phyloP scores from a whole-genome alignment of 495 filamentous ascomycete genomes.

The Geopyxis carbonaria region DNA sequence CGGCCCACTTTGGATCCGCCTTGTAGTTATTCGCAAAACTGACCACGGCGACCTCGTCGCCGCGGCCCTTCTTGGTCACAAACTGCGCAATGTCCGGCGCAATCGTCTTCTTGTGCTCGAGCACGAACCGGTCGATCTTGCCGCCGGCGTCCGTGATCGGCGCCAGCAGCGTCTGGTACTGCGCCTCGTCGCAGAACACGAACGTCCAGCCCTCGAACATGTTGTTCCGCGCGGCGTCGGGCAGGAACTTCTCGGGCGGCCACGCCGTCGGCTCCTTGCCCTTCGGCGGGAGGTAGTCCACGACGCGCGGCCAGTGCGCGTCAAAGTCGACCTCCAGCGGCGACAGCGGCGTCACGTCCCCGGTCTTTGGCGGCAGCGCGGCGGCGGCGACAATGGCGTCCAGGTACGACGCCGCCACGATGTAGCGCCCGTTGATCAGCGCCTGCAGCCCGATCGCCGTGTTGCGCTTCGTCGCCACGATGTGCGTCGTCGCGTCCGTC shows the following conservation, averaged over 20 bases:
- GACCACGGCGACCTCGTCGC: constrained; percentile 35
- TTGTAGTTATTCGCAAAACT: constrained; percentile 49
- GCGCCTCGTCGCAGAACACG: constrained; percentile 62
- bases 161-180: constrained; percentile 57
- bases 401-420: constrained; percentile 62
- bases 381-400: constrained; percentile 57
- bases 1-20: constrained; percentile 50
- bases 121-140: constrained; percentile 52
- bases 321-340: constrained; percentile 74
- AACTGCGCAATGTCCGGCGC: constrained; percentile 61
- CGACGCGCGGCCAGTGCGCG: constrained; percentile 57
- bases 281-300: constrained; percentile 51
- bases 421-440: constrained; percentile 64
- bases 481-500: constrained; percentile 62
- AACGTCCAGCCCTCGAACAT: constrained; percentile 82
- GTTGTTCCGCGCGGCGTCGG: constrained; percentile 44
- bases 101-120: constrained; percentile 47
- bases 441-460: constrained; percentile 72
- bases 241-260: constrained; percentile 46
- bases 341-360: constrained; percentile 38
- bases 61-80: constrained; percentile 38
- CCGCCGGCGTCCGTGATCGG: constrained; percentile 66
- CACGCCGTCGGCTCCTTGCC: constrained; percentile 56
- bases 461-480: constrained; percentile 79
- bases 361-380: constrained; percentile 23